Percentiles rank a stretch among this genome's conserved stretches.
These are phyloP conservation scores for Penicillium sp. DNA, from an alignment of 2,329 filamentous ascomycete species.

Conservation along the genomic window DNA sequence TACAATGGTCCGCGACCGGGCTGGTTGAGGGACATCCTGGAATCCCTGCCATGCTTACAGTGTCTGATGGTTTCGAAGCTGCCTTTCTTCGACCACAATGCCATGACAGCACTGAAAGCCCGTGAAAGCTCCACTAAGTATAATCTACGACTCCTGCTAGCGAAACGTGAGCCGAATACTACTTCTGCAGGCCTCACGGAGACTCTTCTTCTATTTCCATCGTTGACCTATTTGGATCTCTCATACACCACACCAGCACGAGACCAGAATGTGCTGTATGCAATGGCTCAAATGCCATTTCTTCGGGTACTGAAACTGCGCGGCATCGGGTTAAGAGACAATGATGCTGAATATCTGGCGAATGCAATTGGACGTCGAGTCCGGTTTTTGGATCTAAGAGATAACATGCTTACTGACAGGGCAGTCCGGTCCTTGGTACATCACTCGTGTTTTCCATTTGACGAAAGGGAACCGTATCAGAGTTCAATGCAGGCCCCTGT, in stretches of 20 bases:
- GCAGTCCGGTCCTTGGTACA: slow-evolving; percentile 52
- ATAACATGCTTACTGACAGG: slow-evolving; percentile 56
- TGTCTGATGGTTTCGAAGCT: slow-evolving; percentile 57
- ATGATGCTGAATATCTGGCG: slow-evolving; percentile 51
- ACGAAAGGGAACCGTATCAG: background rate
- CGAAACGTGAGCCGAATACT: slow-evolving; percentile 56
- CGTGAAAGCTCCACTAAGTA: slow-evolving; percentile 34
- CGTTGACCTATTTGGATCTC: slow-evolving; percentile 56
- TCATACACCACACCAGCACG: slow-evolving; percentile 52
- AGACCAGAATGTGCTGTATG: slow-evolving; percentile 48
- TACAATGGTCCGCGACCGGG: slow-evolving; percentile 57
- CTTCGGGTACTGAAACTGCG: slow-evolving; percentile 57
- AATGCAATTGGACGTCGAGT: slow-evolving; percentile 51
- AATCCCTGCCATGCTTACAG: slow-evolving; percentile 56
- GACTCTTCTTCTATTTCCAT: slow-evolving; percentile 52
- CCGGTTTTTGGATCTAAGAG: slow-evolving; percentile 54
- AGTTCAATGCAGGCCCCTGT: slow-evolving; percentile 4
- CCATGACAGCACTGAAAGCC: slow-evolving; percentile 50
- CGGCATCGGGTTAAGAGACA: slow-evolving; percentile 52
- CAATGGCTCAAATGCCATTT: slow-evolving; percentile 46
- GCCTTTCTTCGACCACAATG: slow-evolving; percentile 60
- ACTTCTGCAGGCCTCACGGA: slow-evolving; percentile 53
- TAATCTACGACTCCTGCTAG: slow-evolving; percentile 54
- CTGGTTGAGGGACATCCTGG: slow-evolving; percentile 58
- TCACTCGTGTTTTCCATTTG: slow-evolving; percentile 44